A percentile compares a stretch with the other conserved stretches of the same genome.
Conservation (phyloP, 2,329 filamentous ascomycete species). For the Exophiala oligosperma region DNA sequence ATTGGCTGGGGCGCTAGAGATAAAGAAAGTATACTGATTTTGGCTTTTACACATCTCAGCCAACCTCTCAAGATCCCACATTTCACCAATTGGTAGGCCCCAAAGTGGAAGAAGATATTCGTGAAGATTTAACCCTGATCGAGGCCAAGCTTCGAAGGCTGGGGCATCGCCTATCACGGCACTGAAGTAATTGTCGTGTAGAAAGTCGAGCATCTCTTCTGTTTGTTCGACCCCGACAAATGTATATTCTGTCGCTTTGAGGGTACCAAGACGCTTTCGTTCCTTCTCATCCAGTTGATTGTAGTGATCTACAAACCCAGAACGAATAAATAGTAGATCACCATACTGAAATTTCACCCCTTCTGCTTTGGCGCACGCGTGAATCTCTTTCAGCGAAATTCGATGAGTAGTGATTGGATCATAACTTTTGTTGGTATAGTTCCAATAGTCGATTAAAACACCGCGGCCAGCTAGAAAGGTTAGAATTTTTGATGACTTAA, state of each 20-base stretch:
- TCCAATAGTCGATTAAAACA: constrained; percentile 41
- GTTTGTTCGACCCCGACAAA: constrained; percentile 54
- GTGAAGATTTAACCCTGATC: constrained; percentile 33
- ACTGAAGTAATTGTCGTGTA: constrained; percentile 44
- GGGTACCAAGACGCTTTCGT: constrained; percentile 19
- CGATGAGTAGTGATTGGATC: constrained; percentile 53
- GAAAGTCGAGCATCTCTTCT: constrained; percentile 59
- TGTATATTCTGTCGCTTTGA: background rate
- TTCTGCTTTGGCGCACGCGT: constrained; percentile 58
- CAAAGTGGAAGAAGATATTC: constrained; percentile 36
- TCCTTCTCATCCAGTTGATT: constrained; percentile 13
- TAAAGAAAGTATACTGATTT: constrained; percentile 36
- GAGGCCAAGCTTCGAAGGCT: constrained; percentile 64
- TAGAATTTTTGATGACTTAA: background rate
- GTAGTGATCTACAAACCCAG: constrained; percentile 57
- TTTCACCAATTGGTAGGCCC: constrained; percentile 37
- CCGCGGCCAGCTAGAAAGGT: constrained; percentile 34
- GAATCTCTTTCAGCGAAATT: constrained; percentile 56
- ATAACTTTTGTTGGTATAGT: constrained; percentile 50
- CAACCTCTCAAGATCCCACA: constrained; percentile 38
- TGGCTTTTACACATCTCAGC: constrained; percentile 33
- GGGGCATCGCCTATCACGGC: constrained; percentile 65
- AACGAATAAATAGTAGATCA: constrained; percentile 58
- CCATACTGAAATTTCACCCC: constrained; percentile 58
- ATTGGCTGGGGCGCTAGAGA: constrained; percentile 37